A percentile compares a stretch with the other conserved stretches of the same genome.
Conservation (phyloP, 148 eudicot species). For the Rhododendron kiyosumense region DNA sequence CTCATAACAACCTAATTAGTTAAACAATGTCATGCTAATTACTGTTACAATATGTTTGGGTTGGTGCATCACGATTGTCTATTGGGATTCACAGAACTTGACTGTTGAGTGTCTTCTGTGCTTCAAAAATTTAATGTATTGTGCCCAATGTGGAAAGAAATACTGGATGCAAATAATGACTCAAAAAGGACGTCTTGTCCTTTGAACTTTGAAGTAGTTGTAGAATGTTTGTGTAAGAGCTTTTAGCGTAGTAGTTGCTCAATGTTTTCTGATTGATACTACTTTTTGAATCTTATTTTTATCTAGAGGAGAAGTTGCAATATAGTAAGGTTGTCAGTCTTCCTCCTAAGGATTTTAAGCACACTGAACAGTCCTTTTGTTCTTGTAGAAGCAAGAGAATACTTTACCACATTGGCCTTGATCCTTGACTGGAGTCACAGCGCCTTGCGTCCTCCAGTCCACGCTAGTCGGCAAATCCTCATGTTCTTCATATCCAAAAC, state of each 20-base stretch:
- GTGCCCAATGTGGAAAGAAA: background rate
- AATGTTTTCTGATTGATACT: background rate
- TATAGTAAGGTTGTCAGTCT: background rate
- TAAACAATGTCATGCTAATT: background rate
- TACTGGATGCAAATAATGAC: background rate
- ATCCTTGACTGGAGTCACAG: slow-evolving; percentile 63
- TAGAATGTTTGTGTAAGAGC: background rate
- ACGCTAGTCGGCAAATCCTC: slow-evolving; percentile 31
- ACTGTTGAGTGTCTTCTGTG: background rate
- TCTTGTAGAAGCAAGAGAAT: background rate
- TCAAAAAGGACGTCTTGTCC: background rate
- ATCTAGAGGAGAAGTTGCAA: background rate
- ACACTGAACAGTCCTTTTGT: background rate
- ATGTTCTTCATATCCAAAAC: background rate
- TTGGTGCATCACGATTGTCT: background rate
- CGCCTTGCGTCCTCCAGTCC: slow-evolving; percentile 64
- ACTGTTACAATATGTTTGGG: background rate
- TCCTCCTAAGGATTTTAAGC: background rate
- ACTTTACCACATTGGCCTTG: slow-evolving; percentile 66
- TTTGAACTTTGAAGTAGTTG: background rate
- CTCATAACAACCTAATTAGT: background rate
- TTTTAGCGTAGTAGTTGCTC: background rate
- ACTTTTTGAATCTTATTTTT: background rate
- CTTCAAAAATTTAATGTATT: background rate
- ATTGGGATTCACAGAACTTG: background rate